Base-by-base conservation (phyloP, 768 basidiomycete genomes). In the Aureoboletus auriporus region DNA sequence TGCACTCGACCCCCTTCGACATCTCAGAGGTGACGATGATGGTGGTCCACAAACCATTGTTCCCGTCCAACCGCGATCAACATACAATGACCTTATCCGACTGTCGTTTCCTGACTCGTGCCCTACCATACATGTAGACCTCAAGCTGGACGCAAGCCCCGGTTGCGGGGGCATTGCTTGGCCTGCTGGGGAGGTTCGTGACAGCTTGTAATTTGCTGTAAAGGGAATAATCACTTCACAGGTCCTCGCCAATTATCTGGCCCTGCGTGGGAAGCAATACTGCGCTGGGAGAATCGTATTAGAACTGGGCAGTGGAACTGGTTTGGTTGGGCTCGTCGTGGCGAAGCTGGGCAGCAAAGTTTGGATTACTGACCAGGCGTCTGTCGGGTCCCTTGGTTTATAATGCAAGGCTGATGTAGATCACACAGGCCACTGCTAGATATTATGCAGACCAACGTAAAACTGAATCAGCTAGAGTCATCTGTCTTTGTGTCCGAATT, bases 151-250 rank as follows among this genome's bases (percentile, higher is more conserved):
- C 63, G 82, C 91, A 8, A 74, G 83, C 37, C 89, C 89, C 14
- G 93, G 93, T 1, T 96, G 93, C 64, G 93, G 93, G 12, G 93
- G 93, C 5, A 79, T 93, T 34, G 83, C 89, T 3, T 95, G 93
- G 93, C 90, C 90, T 5, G 89, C 93, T 8, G 93, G 92, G 56
- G 82, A 91, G 78, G 92, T 92, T 56, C 56, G 71, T 64, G 33
- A 35, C 40, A 49, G 33, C 4, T 38, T 16, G 6, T 17, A 14
- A 26, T 34, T 33, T 16, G 39, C 14, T 36, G 39, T 59, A 31
- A 46, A 33, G 11, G 14, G 14, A 23, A 26, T 28, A 11, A 29
- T 17, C 36, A 42, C 13, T 44, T 46, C 29, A 10, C 57, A 95
- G 92, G 83, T 93, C 28, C 74, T 96, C 6, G 79, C 89, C 9